phyloP scores from a whole-genome alignment of 331 rosid species.

The Cydonia oblonga region DNA sequence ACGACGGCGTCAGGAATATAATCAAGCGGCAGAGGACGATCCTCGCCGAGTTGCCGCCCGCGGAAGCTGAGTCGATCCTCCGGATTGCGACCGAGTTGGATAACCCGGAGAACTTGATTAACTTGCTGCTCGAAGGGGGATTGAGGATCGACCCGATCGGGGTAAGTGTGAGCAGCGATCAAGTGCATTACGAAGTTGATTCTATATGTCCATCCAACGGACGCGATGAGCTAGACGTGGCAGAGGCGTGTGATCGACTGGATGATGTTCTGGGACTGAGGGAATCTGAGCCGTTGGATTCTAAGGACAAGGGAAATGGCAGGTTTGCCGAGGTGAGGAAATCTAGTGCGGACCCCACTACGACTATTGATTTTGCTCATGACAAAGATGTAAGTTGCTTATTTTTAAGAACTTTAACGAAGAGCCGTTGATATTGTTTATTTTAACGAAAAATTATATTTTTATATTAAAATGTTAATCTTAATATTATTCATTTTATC shows the following conservation, averaged over 20 bases:
- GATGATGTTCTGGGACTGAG: constrained; percentile 8
- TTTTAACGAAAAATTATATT: too few species aligned
- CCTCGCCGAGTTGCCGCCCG: constrained; percentile 26
- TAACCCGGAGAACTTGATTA: constrained; percentile 49
- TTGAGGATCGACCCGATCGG: constrained; percentile 22
- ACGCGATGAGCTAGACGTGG: constrained; percentile 37
- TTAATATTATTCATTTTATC: too few species aligned
- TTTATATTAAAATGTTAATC: too few species aligned
- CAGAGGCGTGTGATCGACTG: constrained; percentile 19
- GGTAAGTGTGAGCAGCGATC: not conserved
- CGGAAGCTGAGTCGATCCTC: constrained; percentile 40
- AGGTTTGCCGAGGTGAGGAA: constrained; percentile 9
- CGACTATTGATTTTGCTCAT: constrained; percentile 13
- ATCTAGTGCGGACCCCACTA: constrained; percentile 18
- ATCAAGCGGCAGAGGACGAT: constrained; percentile 43
- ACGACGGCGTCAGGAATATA: constrained; percentile 43
- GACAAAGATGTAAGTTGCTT: constrained; percentile 40
- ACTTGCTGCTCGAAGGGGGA: constrained; percentile 57
- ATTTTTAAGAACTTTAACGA: too few species aligned
- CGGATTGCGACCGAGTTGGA: constrained; percentile 49
- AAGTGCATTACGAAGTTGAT: not conserved
- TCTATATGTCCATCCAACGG: constrained; percentile 8
- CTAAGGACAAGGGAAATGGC: constrained; percentile 9
- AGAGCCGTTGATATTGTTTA: too few species aligned
- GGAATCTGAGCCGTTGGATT: constrained; percentile 12